A percentile compares a stretch with the other conserved stretches of the same genome.
These are phyloP conservation scores for Penicillium sp. DNA, from an alignment of 2,329 filamentous ascomycete genomes.

Conservation along the genomic window DNA sequence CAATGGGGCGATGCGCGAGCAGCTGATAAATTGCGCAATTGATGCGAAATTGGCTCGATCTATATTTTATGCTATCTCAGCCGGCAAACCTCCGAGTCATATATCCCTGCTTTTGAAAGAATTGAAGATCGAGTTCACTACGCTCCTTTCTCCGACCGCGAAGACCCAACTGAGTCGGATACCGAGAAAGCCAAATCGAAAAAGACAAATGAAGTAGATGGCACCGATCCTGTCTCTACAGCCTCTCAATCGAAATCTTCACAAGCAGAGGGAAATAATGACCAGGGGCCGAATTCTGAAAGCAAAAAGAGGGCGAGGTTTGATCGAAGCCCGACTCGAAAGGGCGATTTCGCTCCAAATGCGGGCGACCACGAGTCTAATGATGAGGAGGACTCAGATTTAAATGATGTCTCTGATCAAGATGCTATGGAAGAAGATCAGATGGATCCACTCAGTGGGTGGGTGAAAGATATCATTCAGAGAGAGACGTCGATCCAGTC, in stretches of 20 bases:
- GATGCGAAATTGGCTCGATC: background rate
- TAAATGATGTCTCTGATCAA: background rate
- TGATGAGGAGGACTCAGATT: background rate
- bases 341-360: conserved; percentile 6
- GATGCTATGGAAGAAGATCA: background rate
- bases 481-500: conserved; percentile 2
- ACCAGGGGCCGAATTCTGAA: background rate
- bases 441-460: background rate
- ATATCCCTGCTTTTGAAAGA: background rate
- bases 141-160: background rate
- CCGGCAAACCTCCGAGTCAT: conserved; percentile 1
- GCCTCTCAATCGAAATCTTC: background rate
- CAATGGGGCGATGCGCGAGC: conserved; percentile 4
- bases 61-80: background rate
- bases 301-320: conserved; percentile 1
- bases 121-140: background rate
- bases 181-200: background rate
- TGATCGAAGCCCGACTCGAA: background rate
- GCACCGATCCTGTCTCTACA: background rate
- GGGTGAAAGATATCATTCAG: conserved; percentile 11
- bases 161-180: background rate
- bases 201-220: background rate
- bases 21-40: conserved; percentile 2
- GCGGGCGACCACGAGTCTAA: background rate
- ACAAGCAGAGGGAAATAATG: background rate